Percentiles rank a stretch among this genome's conserved stretches.
These are phyloP conservation scores for Chaetomium sp. DNA, from an alignment of 2,329 filamentous ascomycete genomes.

Conservation along the genomic window DNA sequence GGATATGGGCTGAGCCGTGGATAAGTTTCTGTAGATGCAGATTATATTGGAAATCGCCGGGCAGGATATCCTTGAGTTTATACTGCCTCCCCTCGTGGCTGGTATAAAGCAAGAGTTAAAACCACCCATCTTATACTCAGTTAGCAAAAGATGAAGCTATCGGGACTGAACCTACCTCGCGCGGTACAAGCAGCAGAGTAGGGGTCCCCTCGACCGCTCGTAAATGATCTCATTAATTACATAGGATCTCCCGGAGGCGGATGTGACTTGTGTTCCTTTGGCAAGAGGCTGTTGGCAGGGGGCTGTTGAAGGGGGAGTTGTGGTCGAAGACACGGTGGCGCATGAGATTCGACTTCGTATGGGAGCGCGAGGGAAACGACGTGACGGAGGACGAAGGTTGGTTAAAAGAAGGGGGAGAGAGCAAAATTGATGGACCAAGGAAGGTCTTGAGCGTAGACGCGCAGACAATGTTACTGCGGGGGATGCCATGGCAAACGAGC, in stretches of 20 bases:
- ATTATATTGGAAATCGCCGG: conserved; percentile 19
- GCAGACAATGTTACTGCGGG: too few relatives aligned
- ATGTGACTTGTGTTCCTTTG: conserved; percentile 14
- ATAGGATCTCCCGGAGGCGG: conserved; percentile 16
- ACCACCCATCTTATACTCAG: conserved; percentile 4
- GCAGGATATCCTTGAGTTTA: conserved; percentile 20
- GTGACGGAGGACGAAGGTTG: not conserved
- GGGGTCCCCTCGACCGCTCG: conserved; percentile 14
- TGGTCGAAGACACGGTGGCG: conserved; percentile 4
- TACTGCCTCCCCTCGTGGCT: conserved; percentile 19
- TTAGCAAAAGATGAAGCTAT: too few relatives aligned
- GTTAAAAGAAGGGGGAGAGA: not conserved
- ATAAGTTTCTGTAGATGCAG: conserved; percentile 16
- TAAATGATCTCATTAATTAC: conserved; percentile 17
- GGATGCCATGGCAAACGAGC: too few relatives aligned
- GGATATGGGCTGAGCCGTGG: conserved; percentile 15
- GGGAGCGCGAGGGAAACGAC: conserved; percentile 8
- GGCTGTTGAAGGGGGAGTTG: conserved; percentile 3
- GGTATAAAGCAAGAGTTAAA: not conserved
- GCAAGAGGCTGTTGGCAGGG: conserved; percentile 17
- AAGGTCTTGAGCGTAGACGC: too few relatives aligned
- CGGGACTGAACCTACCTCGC: conserved; percentile 13
- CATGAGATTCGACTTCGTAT: conserved; percentile 1
- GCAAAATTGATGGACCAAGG: too few relatives aligned
- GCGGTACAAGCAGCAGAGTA: conserved; percentile 20